phyloP scores from a whole-genome alignment of 345 rosid species.

The Melaleuca quinquenervia region DNA sequence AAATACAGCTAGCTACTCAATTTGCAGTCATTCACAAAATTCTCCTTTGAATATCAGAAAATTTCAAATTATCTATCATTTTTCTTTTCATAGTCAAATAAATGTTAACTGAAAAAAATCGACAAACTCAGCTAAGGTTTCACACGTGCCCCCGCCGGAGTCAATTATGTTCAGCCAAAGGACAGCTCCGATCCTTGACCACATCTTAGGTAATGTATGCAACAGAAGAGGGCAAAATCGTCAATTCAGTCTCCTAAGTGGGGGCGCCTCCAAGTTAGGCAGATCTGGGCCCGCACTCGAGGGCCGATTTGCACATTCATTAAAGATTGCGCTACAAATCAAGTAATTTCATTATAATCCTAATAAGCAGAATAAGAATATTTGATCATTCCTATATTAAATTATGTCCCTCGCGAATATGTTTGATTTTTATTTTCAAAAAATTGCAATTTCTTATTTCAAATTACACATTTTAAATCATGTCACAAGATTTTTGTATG shows the following conservation, averaged over 20 bases:
- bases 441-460: background rate
- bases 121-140: background rate
- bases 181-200: background rate
- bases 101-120: background rate
- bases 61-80: background rate
- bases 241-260: background rate
- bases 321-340: background rate
- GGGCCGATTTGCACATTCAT: background rate
- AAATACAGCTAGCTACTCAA: background rate
- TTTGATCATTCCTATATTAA: background rate
- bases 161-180: background rate
- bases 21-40: background rate
- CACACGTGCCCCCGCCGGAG: background rate
- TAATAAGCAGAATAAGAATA: background rate
- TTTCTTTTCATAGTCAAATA: background rate
- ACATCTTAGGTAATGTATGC: background rate
- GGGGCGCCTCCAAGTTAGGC: background rate
- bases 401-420: too few relatives aligned
- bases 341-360: background rate
- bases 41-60: background rate
- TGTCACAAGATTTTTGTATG: background rate
- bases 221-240: background rate
- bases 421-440: background rate
- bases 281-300: background rate
- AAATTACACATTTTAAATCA: background rate